Evolutionary conservation across 495 filamentous ascomycete species (phyloP).

Genomic region (Delitschia confertaspora): DNA sequence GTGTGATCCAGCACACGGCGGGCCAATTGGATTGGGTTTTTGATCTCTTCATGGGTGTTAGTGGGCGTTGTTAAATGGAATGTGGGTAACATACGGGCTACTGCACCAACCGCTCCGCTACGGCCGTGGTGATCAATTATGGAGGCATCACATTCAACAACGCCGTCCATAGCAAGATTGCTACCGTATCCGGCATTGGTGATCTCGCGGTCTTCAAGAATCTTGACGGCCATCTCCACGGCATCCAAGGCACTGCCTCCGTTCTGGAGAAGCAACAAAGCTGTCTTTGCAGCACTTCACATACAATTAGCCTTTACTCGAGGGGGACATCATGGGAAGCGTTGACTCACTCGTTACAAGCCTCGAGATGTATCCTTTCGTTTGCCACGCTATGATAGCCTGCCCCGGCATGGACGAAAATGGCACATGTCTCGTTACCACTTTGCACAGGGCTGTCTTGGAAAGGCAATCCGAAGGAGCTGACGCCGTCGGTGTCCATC

Average conservation of each 20-base stretch:
- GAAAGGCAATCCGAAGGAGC: conserved; percentile 28
- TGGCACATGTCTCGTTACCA: conserved; percentile 49
- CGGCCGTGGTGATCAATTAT: conserved; percentile 83
- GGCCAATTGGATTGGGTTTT: conserved; percentile 84
- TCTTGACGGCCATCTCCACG: conserved; percentile 80
- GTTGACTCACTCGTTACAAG: conserved; percentile 71
- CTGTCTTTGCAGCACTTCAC: conserved; percentile 65
- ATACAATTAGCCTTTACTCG: not conserved
- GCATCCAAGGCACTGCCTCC: conserved; percentile 79
- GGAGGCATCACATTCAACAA: conserved; percentile 88
- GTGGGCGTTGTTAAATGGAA: not conserved
- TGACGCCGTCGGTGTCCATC: conserved; percentile 14
- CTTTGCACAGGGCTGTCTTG: conserved; percentile 27
- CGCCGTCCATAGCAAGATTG: conserved; percentile 82
- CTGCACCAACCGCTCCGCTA: conserved; percentile 87
- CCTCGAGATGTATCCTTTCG: conserved; percentile 69
- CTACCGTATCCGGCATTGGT: conserved; percentile 96
- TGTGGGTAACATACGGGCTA: conserved; percentile 57
- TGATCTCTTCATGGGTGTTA: conserved; percentile 53
- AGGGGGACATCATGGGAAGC: not conserved
- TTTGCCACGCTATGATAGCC: conserved; percentile 87
- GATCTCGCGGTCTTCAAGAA: conserved; percentile 85
- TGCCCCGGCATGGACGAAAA: conserved; percentile 92
- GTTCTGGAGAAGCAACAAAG: conserved; percentile 66
- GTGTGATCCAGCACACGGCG: conserved; percentile 71